Evolutionary conservation across 441 rosid species (phyloP), one percentile per base, ranked within the genome.

Genomic region (Populus hybrid): DNA sequence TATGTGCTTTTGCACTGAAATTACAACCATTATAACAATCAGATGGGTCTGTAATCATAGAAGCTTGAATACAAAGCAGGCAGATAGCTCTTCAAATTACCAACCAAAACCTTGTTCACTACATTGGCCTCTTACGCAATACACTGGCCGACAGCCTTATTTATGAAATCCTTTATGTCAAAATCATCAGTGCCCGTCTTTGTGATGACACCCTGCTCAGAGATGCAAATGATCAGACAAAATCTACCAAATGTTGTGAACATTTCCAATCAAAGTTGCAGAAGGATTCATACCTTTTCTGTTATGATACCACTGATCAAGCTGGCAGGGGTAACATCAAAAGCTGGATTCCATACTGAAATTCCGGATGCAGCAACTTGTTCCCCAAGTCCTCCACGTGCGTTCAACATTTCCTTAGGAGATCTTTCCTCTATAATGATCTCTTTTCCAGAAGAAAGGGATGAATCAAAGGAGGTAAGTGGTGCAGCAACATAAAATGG

Each of bases 401-500:
- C 68, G 83, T 88, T 68, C 83, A 90, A 67, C 85, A 95, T 74
- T 77, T 95, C 99, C 81, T 90, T 89, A 0, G 94, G 79, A 0
- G 97, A 80, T 78, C 99, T 84, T 84, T 92, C 95, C 82, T 95
- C 99, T 73, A 95, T 91, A 28, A 92, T 71, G 40, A 95, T 95
- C 38, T 91, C 91, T 81, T 84, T 73, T 64, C 98, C 97, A 6
- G 92, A 91, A 29, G 89, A 74, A 76, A 95, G 93, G 28, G 91
- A 87, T 10, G 91, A 76, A 83, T 95, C 99, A 35, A 93, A 80
- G 68, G 99, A 95, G 14, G 98, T 92, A 67, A 93, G 80, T 18
- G 99, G 99, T 2, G 99, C 99, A 59, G 98, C 99, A 6, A 95
- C 98, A 72, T 83, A 93, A 80, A 95, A 93, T 28, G 94, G 95